Evolutionary conservation across 306 rosid species (phyloP).

Genomic region (Cicer judaicum): DNA sequence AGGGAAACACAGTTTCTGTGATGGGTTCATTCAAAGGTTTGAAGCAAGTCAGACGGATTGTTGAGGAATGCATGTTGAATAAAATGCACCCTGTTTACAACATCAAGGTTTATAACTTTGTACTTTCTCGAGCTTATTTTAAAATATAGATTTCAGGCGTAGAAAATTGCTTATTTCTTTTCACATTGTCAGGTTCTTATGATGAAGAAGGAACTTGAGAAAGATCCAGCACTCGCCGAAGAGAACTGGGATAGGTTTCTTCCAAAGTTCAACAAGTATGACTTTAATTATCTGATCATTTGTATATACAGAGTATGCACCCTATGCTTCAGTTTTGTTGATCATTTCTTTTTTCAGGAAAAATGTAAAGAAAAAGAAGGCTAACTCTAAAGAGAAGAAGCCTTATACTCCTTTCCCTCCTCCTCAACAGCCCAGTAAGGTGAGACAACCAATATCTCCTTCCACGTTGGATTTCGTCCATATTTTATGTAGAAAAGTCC

Average conservation of each 20-base stretch:
- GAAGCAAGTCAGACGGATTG: conserved; percentile 81
- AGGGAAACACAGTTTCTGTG: conserved; percentile 91
- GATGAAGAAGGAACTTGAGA: conserved; percentile 93
- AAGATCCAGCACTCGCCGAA: conserved; percentile 80
- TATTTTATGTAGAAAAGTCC: neutral
- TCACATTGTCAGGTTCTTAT: conserved; percentile 66
- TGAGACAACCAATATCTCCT: conserved; percentile 43
- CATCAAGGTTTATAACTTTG: conserved; percentile 68
- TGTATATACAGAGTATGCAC: conserved; percentile 14
- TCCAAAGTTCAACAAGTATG: conserved; percentile 89
- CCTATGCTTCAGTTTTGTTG: conserved; percentile 31
- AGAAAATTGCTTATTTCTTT: conserved; percentile 31
- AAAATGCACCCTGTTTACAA: conserved; percentile 91
- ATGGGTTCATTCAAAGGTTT: conserved; percentile 93
- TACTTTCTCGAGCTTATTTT: conserved; percentile 14
- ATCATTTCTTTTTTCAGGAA: conserved; percentile 61
- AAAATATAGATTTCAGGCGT: neutral
- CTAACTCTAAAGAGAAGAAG: conserved; percentile 70
- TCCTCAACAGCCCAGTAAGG: conserved; percentile 91
- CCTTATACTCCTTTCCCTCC: conserved; percentile 92
- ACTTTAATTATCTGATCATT: conserved; percentile 18
- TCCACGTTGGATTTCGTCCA: conserved; percentile 27
- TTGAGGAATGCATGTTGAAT: conserved; percentile 89
- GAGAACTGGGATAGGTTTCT: conserved; percentile 98
- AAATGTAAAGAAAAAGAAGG: conserved; percentile 83